phyloP scores from a whole-genome alignment of 129 eudicot genomes.

The Heracleum sosnowskyi region DNA sequence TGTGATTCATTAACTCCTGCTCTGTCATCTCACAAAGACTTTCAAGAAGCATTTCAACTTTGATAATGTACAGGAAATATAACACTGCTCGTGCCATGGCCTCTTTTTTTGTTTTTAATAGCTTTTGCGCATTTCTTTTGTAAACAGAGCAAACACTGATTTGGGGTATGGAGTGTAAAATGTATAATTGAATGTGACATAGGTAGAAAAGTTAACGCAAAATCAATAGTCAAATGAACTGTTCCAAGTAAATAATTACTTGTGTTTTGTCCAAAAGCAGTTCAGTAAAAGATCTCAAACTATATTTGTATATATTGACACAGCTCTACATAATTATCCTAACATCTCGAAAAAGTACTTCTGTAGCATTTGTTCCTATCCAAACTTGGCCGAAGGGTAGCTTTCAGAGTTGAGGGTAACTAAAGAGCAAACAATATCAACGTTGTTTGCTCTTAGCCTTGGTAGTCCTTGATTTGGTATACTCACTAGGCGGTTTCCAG shows the following conservation, averaged over 20 bases:
- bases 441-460: slow-evolving; percentile 62
- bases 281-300: not conserved
- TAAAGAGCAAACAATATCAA: slow-evolving; percentile 10
- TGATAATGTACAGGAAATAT: too few species aligned
- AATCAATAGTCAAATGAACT: too few species aligned
- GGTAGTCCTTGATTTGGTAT: slow-evolving; percentile 43
- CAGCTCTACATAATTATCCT: not conserved
- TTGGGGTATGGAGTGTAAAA: too few species aligned
- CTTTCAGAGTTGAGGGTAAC: not conserved
- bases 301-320: not conserved
- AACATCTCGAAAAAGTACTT: not conserved
- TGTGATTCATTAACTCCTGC: too few species aligned
- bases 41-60: too few species aligned
- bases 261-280: not conserved
- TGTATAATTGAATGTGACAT: too few species aligned
- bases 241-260: not conserved
- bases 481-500: slow-evolving; percentile 77
- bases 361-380: not conserved
- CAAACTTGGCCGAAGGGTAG: not conserved
- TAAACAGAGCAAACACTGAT: too few species aligned
- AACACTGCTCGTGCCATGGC: too few species aligned
- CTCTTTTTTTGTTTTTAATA: too few species aligned
- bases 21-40: too few species aligned
- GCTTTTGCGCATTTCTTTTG: too few species aligned
- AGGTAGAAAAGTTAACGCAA: too few species aligned